phyloP scores from a whole-genome alignment of 2,329 filamentous ascomycete genomes.

The Arthrobotrys musiformis region DNA sequence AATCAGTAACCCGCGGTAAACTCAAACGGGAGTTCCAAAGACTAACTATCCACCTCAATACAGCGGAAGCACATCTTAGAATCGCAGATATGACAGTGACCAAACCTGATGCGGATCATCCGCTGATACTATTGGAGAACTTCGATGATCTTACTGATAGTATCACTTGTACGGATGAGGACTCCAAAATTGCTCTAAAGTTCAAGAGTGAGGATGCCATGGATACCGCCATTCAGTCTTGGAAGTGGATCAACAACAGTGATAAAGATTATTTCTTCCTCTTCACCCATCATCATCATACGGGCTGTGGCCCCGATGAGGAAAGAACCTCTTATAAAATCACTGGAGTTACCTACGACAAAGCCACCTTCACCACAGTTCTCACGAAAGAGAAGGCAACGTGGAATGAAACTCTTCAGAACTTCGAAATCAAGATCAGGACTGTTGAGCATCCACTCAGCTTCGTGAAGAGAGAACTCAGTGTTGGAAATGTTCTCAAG shows the following conservation, averaged over 20 bases:
- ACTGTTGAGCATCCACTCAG: constrained; percentile 2
- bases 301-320: constrained; percentile 10
- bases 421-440: background rate
- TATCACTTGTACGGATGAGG: constrained; percentile 20
- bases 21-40: no score
- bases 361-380: background rate
- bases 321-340: constrained; percentile 32
- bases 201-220: constrained; percentile 21
- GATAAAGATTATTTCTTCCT: constrained; percentile 19
- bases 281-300: constrained; percentile 30
- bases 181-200: constrained; percentile 18
- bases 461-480: background rate
- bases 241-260: constrained; percentile 30
- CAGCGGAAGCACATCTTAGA: background rate
- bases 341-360: background rate
- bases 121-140: constrained; percentile 15
- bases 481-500: background rate
- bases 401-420: constrained; percentile 16
- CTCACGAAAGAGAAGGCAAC: constrained; percentile 1
- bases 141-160: constrained; percentile 26
- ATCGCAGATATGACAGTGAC: constrained; percentile 25
- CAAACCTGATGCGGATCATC: constrained; percentile 11
- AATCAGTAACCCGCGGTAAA: background rate
- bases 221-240: constrained; percentile 18
- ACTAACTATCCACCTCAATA: background rate